phyloP scores from a whole-genome alignment of 306 rosid species.

The Cucumis melo region DNA sequence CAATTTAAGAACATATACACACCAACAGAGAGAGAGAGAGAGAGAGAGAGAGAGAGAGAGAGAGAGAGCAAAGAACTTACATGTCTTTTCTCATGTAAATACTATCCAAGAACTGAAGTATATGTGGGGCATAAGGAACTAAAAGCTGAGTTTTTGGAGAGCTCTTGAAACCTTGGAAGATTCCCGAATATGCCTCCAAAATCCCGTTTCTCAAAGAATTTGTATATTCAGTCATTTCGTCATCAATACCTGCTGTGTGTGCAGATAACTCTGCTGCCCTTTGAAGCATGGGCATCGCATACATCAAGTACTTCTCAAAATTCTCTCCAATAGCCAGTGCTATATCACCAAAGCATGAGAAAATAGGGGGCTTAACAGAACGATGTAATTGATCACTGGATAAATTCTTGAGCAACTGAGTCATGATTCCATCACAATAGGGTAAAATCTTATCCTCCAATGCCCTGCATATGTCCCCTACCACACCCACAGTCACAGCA shows the following conservation, averaged over 20 bases:
- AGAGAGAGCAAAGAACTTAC: conserved; percentile 25
- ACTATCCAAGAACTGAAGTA: conserved; percentile 85
- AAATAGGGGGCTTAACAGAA: conserved; percentile 77
- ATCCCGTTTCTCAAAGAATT: conserved; percentile 85
- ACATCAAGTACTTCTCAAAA: conserved; percentile 70
- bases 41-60: background rate
- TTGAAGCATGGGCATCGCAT: conserved; percentile 88
- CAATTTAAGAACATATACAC: background rate
- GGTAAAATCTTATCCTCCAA: conserved; percentile 80
- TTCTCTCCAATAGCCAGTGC: conserved; percentile 82
- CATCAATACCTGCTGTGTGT: conserved; percentile 57
- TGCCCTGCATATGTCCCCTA: conserved; percentile 88
- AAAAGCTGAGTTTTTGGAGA: conserved; percentile 70
- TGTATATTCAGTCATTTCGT: conserved; percentile 70
- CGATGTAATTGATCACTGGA: conserved; percentile 84
- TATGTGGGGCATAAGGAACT: conserved; percentile 74
- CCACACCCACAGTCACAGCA: conserved; percentile 87
- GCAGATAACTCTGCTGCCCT: conserved; percentile 73
- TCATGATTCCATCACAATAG: conserved; percentile 87
- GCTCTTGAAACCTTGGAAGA: conserved; percentile 82
- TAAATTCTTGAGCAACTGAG: conserved; percentile 72
- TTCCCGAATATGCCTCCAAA: conserved; percentile 91
- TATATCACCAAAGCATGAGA: conserved; percentile 85
- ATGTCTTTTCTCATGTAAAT: conserved; percentile 78
- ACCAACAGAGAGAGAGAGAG: background rate